Conservation (phyloP, 306 rosid species). For the Herpetospermum pedunculosum region DNA sequence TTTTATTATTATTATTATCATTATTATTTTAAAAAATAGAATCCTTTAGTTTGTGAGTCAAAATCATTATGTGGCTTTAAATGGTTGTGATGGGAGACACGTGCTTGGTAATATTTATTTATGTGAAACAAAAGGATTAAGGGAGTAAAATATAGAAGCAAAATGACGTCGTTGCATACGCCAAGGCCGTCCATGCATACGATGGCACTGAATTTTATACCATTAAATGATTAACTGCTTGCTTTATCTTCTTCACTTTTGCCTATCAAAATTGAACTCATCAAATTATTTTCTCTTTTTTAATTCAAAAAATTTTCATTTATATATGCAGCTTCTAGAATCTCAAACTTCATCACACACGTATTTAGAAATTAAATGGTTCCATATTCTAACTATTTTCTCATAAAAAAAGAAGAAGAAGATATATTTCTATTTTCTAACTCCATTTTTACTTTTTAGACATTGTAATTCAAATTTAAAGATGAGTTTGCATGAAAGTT, state of each 20-base stretch:
- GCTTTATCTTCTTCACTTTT: background rate
- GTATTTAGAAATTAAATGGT: no score
- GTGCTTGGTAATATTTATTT: background rate
- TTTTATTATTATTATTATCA: no score
- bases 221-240: constrained; percentile 1
- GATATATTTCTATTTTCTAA: no score
- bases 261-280: background rate
- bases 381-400: no score
- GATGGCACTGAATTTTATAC: background rate
- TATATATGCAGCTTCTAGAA: no score
- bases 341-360: no score
- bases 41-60: background rate
- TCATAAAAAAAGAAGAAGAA: no score
- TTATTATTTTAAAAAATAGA: no score
- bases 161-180: constrained; percentile 8
- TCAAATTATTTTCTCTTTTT: background rate
- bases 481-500: no score
- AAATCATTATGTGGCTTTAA: background rate
- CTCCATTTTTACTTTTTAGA: no score
- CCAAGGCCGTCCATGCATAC: background rate
- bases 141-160: background rate
- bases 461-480: no score
- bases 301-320: background rate
- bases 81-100: background rate
- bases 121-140: background rate